Evolutionary conservation across 176 grass and related monocot genomes (phyloP).

Genomic region (Bromus sterilis): DNA sequence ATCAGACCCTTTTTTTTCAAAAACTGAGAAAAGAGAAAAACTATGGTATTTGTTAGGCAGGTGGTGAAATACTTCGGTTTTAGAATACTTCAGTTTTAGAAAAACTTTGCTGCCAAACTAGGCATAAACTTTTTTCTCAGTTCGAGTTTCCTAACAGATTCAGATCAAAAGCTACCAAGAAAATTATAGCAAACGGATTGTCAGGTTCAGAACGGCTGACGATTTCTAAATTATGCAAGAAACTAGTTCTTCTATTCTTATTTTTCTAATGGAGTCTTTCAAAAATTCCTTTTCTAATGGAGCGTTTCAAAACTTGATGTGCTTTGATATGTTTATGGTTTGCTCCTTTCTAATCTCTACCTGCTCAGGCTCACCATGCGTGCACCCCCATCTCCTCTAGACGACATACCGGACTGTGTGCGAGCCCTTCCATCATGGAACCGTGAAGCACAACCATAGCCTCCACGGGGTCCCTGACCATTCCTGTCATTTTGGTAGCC

Average conservation of each 20-base stretch:
- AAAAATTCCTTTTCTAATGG: not conserved
- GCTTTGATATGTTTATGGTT: not conserved
- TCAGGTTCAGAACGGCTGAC: not conserved
- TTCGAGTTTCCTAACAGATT: no score
- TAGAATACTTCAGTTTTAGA: no score
- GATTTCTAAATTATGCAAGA: not conserved
- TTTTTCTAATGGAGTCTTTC: not conserved
- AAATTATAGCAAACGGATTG: not conserved
- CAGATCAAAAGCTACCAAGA: no score
- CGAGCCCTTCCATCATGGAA: slow-evolving; percentile 40
- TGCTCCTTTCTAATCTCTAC: slow-evolving; percentile 40
- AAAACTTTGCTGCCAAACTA: no score
- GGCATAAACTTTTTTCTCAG: no score
- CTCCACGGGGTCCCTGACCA: slow-evolving; percentile 35
- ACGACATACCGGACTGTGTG: not conserved
- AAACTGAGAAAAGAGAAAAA: no score
- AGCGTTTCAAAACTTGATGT: not conserved
- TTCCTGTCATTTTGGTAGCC: slow-evolving; percentile 48
- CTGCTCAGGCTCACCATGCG: slow-evolving; percentile 82
- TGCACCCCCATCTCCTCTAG: slow-evolving; percentile 31
- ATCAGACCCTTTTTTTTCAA: no score
- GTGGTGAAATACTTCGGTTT: no score
- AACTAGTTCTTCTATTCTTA: not conserved
- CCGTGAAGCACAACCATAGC: slow-evolving; percentile 30
- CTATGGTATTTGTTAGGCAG: no score